Base-by-base conservation (phyloP, 306 rosid species). In the Delonix regia region DNA sequence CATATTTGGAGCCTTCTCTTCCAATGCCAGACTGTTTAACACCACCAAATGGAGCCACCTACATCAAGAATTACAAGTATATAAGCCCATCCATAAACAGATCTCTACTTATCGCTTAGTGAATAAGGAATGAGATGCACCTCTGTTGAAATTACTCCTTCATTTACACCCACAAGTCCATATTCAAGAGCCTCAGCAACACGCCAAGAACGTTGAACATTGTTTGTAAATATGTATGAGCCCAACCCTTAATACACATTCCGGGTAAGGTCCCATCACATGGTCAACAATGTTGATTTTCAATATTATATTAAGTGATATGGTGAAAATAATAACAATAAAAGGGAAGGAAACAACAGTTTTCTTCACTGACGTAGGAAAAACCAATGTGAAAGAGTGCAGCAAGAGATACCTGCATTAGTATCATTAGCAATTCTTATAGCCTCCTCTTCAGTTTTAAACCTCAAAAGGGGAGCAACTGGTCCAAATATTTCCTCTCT, bases 11-110 rank as follows among this genome's bases (percentile, higher is more conserved):
- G 78, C 99, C 99, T 84, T 95, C 99, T 71, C 99, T 90, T 81
- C 99, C 99, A 21, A 95, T 93, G 62, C 99, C 99, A 2, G 99
- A 95, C 84, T 95, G 96, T 83, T 93, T 95, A 72, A 89, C 78
- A 75, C 99, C 99, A 66, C 99, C 99, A 74, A 95, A 95, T 30
- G 99, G 99, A 80, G 97, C 99, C 86, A 95, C 97, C 99, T 92
- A 59, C 83, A 85, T 78, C 36, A 65, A 78, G n/a, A 59, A 57
- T 71, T 28, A 77, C 80, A 39, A 6, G 27, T 19, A 56, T 41
- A 63, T 55, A 45, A 75, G 34, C 34, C 76, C 69, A 64, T 66
- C 38, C 38, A 66, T 41, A 74, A 81, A 69, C 41, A 66, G 8
- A 65, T 66, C 27, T 4, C 19, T 7, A 64, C 53, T 57, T 79